These are phyloP conservation scores for Tetracladium marchalianum DNA, from an alignment of 495 filamentous ascomycete genomes.

Conservation along the genomic window DNA sequence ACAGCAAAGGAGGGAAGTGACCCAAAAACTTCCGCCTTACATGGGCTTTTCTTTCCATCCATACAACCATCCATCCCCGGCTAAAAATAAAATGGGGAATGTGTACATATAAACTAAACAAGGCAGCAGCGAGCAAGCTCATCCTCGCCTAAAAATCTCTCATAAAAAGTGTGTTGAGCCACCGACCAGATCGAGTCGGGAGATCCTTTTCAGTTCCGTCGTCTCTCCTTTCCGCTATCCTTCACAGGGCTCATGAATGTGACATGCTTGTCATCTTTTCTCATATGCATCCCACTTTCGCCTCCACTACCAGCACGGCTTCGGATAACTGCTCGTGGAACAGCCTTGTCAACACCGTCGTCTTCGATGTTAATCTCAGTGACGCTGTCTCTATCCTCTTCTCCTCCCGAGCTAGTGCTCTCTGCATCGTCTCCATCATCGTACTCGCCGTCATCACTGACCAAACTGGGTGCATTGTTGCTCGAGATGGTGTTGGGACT, in stretches of 20 bases:
- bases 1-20: too few species aligned
- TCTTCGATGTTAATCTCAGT: conserved; percentile 43
- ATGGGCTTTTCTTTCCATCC: not conserved
- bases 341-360: conserved; percentile 22
- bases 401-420: conserved; percentile 34
- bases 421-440: conserved; percentile 48
- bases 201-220: not conserved
- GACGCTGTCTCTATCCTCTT: conserved; percentile 35
- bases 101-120: not conserved
- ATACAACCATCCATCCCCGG: not conserved
- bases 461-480: conserved; percentile 73
- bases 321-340: conserved; percentile 17
- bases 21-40: too few species aligned
- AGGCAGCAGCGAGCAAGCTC: too few species aligned
- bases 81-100: not conserved
- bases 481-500: conserved; percentile 73
- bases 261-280: conserved; percentile 36
- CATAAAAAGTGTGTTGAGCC: not conserved
- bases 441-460: conserved; percentile 79
- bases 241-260: conserved; percentile 36
- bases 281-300: conserved; percentile 20
- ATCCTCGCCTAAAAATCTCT: not conserved
- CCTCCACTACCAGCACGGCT: conserved; percentile 21
- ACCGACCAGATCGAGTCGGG: not conserved
- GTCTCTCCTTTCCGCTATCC: conserved; percentile 16